phyloP scores from a whole-genome alignment of 345 rosid species.

The Arabidopsis arenosa region DNA sequence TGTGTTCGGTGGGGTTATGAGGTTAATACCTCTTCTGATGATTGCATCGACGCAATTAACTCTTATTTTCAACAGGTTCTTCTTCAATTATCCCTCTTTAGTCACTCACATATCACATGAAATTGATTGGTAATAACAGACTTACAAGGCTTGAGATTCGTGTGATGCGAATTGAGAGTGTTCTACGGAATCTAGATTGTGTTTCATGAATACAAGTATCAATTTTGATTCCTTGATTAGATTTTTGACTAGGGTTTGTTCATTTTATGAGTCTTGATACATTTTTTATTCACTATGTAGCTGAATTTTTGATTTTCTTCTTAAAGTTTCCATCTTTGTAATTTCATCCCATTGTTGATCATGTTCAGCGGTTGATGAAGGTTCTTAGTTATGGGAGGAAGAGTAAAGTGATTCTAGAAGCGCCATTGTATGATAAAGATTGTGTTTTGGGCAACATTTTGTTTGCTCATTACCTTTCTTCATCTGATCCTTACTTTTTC shows the following conservation, averaged over 20 bases:
- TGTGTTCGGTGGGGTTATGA: constrained; percentile 82
- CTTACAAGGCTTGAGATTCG: not conserved
- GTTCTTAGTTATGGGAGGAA: constrained; percentile 73
- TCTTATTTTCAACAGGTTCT: constrained; percentile 72
- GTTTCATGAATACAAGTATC: constrained; percentile 8
- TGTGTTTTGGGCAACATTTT: constrained; percentile 80
- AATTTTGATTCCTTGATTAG: not conserved
- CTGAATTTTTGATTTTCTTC: not conserved
- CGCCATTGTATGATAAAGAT: constrained; percentile 59
- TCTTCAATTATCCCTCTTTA: not conserved
- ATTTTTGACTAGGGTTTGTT: not conserved
- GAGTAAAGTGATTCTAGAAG: constrained; percentile 69
- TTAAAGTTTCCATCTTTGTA: constrained; percentile 30
- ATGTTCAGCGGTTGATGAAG: constrained; percentile 47
- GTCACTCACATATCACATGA: not conserved
- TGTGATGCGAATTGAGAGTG: not conserved
- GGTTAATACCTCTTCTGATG: constrained; percentile 65
- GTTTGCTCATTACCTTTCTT: constrained; percentile 73
- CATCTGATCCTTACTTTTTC: constrained; percentile 47
- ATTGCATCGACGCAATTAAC: constrained; percentile 71
- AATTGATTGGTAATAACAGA: not conserved
- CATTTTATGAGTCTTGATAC: not conserved
- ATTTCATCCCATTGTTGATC: not conserved
- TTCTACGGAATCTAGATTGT: constrained; percentile 15
- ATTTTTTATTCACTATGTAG: not conserved